Base-by-base conservation (phyloP, 1,284 basidiomycete genomes). In the Mycena citricolor region DNA sequence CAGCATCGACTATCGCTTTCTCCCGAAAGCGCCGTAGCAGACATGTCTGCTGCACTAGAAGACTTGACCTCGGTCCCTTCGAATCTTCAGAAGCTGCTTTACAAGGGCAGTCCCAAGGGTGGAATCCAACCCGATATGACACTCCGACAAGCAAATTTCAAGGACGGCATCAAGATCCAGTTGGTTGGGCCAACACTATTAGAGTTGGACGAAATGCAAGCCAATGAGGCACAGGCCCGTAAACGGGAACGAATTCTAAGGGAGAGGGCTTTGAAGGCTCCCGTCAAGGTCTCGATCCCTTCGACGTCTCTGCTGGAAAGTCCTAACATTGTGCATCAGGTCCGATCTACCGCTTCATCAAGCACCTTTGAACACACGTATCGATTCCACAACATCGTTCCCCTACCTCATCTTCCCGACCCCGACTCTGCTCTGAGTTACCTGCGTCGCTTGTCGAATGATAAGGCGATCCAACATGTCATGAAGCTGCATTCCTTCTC, bases 401-500 rank as follows among this genome's bases (percentile, higher is more conserved):
- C 85, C 0, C 68, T 88, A 4, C 55, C 68, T 4, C 77, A 87
- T 54, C 72, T 89, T 5, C 83, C 85, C 0, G 71, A 77, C 40
- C 81, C 85, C 2, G 64, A 68, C 4, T 66, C 73, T 12, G 84
- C 85, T 0, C 62, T 68, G 5, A 65, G 68, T 3, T 57, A 83
- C 2, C 70, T 87, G 2, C 66, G 65, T 4, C 77, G 72, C 38
- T 68, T 88, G 5, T 70, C 86, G 5, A 66, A 74, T n/a, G 86
- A 89, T 55, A 77, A 80, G 7, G 84, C 83, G 0, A 82, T 88
- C 37, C 66, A 62, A 14, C 77, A 85, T 55, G 59, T 89, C 48
- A 87, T 89, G 86, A 73, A 72, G 51, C 69, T 66, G 47, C 83
- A 89, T 60, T 61, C 74, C 42, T 81, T 86, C 53, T 67, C 77